A percentile compares a stretch with the other conserved stretches of the same genome.
These are phyloP conservation scores for Fagus sylvatica DNA, from an alignment of 306 rosid species.

Conservation along the genomic window DNA sequence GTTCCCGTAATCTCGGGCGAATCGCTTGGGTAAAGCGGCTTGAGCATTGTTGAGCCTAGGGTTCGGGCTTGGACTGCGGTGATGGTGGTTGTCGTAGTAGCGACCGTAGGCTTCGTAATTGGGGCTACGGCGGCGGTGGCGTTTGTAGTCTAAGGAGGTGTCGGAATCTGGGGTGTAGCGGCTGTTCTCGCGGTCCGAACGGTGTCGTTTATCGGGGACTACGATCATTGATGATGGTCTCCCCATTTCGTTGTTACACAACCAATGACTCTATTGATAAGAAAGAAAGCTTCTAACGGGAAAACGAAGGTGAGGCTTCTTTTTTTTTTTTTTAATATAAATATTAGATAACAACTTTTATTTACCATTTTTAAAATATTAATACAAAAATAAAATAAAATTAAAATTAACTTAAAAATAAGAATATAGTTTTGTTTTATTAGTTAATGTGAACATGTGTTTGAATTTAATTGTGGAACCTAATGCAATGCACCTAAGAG, in stretches of 20 bases:
- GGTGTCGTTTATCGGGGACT: neutral
- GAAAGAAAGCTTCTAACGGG: no score
- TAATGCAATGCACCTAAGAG: no score
- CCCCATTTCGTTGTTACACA: neutral
- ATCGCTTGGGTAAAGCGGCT: slow-evolving; percentile 56
- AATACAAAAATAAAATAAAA: no score
- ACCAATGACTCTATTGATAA: no score
- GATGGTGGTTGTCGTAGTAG: slow-evolving; percentile 13
- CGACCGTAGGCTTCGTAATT: neutral
- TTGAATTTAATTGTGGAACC: no score
- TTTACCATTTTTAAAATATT: no score
- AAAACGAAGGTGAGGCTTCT: no score
- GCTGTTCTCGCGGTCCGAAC: neutral
- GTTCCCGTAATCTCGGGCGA: slow-evolving; percentile 51
- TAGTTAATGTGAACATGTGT: no score
- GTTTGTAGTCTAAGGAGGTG: neutral
- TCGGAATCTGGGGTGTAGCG: neutral
- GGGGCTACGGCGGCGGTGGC: neutral
- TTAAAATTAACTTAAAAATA: no score
- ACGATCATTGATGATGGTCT: neutral
- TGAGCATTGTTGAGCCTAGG: slow-evolving; percentile 30
- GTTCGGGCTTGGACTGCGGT: slow-evolving; percentile 27
- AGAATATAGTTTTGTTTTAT: no score
- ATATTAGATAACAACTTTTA: no score
- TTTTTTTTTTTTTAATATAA: no score